Percentiles rank a stretch among this genome's conserved stretches.
phyloP scores from a whole-genome alignment of 2,329 filamentous ascomycete genomes.

The Dothideomycetes sp. region DNA sequence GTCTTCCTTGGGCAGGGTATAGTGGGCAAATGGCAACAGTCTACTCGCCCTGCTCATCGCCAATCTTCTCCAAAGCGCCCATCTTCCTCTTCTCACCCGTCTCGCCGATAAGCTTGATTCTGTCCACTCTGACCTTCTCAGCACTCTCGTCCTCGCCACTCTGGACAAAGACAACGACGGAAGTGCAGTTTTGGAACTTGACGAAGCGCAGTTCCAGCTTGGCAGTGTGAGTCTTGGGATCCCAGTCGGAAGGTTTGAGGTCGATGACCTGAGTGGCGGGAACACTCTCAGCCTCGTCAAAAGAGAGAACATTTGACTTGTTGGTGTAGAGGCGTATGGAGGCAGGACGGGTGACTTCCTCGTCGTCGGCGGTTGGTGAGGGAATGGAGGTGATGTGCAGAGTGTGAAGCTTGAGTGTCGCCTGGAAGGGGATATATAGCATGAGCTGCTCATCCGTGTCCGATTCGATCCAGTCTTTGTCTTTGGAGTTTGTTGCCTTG shows the following conservation, averaged over 20 bases:
- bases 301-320: slow-evolving; percentile 79
- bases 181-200: slow-evolving; percentile 92
- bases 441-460: slow-evolving; percentile 96
- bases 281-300: slow-evolving; percentile 86
- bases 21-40: not conserved
- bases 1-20: too few species aligned
- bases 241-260: slow-evolving; percentile 67
- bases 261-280: slow-evolving; percentile 70
- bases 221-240: slow-evolving; percentile 37
- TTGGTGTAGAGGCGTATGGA: slow-evolving; percentile 82
- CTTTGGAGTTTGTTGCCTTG: slow-evolving; percentile 41
- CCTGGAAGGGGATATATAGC: slow-evolving; percentile 82
- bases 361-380: slow-evolving; percentile 47
- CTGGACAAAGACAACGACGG: slow-evolving; percentile 76
- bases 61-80: slow-evolving; percentile 93
- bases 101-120: slow-evolving; percentile 74
- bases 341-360: slow-evolving; percentile 67
- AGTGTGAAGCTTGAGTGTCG: slow-evolving; percentile 80
- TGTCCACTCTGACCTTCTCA: slow-evolving; percentile 76
- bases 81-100: slow-evolving; percentile 82
- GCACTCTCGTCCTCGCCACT: slow-evolving; percentile 67
- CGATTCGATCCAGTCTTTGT: slow-evolving; percentile 80
- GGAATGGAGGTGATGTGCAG: slow-evolving; percentile 75
- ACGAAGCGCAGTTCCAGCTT: slow-evolving; percentile 67
- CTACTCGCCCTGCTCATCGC: slow-evolving; percentile 57